Evolutionary conservation across 1,284 basidiomycete species (phyloP), one percentile per base, ranked within the genome.

Genomic region (Trametes pubescens): DNA sequence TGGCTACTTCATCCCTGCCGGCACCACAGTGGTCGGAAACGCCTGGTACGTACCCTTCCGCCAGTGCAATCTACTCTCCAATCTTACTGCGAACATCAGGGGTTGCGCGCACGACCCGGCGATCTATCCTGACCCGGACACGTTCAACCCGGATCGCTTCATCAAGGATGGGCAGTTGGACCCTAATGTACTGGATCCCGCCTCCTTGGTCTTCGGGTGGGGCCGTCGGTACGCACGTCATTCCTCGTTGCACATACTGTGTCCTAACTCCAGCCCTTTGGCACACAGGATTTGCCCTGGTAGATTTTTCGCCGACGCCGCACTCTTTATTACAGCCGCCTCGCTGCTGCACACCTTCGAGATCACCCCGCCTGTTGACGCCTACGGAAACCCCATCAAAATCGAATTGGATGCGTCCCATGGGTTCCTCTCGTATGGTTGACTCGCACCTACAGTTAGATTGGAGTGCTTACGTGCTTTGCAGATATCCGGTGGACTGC

Each of bases 131-230:
- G 60, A 71, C 3, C 70, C 68, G n/a, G 48, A 48, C 2, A 26
- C 14, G 4, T 70, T 71, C 57, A 21, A 43, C 11, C 70, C 70
- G 1, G 67, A 68, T 6, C 64, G 69, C n/a, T 67, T 65, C 53
- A 32, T 67, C 43, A 43, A 49, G 22, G 56, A 59, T 24, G 65
- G 62, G 9, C 35, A 61, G 51, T 60, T 71, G 9, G 57, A 59
- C 24, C 59, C 54, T 4, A 38, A 47, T 4, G 65, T 63, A 4
- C 53, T 38, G 21, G 61, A 59, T 14, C 65, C 67, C 5, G 49
- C 35, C 3, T 46, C 58, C 3, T 29, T 49, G 10, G 61, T 58
- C 5, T 71, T 81, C 54, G 70, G 70, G 2, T 68, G 61, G 37
- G 66, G 63, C 2, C 18, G 68, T 43, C 24, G 65, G 63, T 64